These are phyloP conservation scores for Skeletonema costatum DNA, from an alignment of 108 stramenopile species.

Conservation along the genomic window DNA sequence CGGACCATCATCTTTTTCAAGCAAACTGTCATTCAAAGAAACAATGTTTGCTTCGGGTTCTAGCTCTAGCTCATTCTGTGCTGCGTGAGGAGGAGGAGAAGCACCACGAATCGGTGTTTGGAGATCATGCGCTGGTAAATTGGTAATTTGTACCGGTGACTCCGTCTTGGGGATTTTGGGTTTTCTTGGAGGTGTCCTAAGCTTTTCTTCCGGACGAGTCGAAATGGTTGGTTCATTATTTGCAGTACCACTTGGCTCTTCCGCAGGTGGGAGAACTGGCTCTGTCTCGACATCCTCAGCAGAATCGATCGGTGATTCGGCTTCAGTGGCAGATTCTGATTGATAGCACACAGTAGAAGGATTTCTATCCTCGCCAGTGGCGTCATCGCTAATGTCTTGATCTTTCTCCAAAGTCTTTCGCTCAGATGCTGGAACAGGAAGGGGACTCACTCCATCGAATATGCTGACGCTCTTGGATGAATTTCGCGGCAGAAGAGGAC, in stretches of 20 bases:
- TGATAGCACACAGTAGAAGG: conserved; percentile 30
- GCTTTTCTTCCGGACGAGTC: not conserved
- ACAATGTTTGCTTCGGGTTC: not conserved
- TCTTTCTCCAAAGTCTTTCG: not conserved
- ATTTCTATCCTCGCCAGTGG: conserved; percentile 30
- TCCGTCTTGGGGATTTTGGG: not conserved
- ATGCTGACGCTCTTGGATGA: conserved; percentile 18
- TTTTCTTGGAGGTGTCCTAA: not conserved
- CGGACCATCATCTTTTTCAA: not conserved
- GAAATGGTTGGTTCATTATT: not conserved
- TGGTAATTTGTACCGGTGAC: conserved; percentile 7
- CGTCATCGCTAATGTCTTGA: conserved; percentile 16
- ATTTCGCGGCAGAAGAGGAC: conserved; percentile 18
- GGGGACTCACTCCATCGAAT: conserved; percentile 17
- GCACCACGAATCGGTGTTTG: conserved; percentile 14
- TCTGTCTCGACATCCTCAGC: conserved; percentile 16
- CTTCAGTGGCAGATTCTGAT: conserved; percentile 30
- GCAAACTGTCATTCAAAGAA: not conserved
- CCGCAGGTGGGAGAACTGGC: not conserved
- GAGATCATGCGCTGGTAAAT: conserved; percentile 15
- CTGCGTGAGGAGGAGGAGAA: not conserved
- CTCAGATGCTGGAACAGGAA: conserved; percentile 5
- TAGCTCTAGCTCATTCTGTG: not conserved
- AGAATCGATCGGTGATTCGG: conserved; percentile 11
- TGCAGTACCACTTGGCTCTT: not conserved